Conservation (phyloP, 805 yeast genomes). For the Ogataea allantospora region DNA sequence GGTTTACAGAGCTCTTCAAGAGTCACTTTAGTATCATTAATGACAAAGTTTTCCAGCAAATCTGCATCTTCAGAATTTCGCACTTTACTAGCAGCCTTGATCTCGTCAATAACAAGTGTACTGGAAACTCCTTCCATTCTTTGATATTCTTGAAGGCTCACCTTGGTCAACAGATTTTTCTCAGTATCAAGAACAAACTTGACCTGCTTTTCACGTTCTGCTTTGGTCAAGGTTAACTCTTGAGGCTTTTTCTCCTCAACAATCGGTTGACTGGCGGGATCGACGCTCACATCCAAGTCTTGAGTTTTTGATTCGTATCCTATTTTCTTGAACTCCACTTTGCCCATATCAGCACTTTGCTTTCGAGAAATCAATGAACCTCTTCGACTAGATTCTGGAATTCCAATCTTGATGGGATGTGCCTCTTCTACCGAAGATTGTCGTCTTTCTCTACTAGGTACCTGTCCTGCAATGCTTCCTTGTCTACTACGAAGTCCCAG, state of each 20-base stretch:
- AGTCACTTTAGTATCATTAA: conserved; percentile 55
- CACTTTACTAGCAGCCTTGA: conserved; percentile 32
- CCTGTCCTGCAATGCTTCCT: conserved; percentile 18
- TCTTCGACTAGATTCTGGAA: conserved; percentile 15
- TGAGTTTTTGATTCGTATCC: not conserved
- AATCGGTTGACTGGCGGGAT: conserved; percentile 2
- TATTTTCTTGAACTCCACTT: conserved; percentile 8
- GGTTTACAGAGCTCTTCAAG: conserved; percentile 74
- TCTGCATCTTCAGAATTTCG: conserved; percentile 38
- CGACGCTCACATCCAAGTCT: conserved; percentile 4
- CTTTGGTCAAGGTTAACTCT: conserved; percentile 17
- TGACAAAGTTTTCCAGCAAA: conserved; percentile 38
- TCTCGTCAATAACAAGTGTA: conserved; percentile 20
- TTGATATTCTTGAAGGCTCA: conserved; percentile 25
- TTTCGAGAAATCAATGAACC: conserved; percentile 6
- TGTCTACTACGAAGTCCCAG: conserved; percentile 9
- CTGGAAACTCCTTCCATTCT: conserved; percentile 7
- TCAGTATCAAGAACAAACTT: conserved; percentile 19
- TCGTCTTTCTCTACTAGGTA: conserved; percentile 7
- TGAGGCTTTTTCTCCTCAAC: conserved; percentile 1
- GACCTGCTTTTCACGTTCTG: conserved; percentile 19
- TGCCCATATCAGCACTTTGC: not conserved
- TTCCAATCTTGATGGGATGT: conserved; percentile 9
- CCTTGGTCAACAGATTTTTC: conserved; percentile 15
- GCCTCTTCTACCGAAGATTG: conserved; percentile 7